phyloP scores from a whole-genome alignment of 1,139 yeast species.

The Suhomyces bribrorum region DNA sequence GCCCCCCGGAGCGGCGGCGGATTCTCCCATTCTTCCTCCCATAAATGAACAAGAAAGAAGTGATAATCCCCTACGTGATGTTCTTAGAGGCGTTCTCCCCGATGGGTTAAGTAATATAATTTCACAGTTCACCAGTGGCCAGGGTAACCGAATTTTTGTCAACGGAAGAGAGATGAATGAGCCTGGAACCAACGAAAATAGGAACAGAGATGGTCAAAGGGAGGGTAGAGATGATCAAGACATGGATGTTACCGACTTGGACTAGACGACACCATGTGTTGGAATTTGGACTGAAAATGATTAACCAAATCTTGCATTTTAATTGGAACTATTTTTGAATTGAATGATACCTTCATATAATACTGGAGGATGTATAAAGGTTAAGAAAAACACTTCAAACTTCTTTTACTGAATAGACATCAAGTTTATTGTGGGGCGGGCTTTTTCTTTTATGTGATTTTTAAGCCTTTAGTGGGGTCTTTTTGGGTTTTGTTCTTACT shows the following conservation, averaged over 20 bases:
- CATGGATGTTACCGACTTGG: constrained; percentile 15
- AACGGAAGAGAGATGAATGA: constrained; percentile 13
- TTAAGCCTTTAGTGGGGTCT: no score
- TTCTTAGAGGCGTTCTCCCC: constrained; percentile 14
- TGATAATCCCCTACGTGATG: constrained; percentile 8
- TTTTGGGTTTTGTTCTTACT: no score
- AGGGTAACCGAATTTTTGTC: constrained; percentile 14
- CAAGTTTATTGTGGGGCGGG: no score
- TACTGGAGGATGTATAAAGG: no score
- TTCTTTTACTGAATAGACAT: no score
- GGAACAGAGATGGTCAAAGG: not conserved
- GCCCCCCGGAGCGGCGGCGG: not conserved
- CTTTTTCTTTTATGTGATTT: no score
- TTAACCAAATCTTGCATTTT: no score
- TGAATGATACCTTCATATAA: no score
- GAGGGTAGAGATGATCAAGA: constrained; percentile 7
- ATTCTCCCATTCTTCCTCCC: not conserved
- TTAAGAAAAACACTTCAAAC: no score
- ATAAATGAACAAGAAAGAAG: not conserved
- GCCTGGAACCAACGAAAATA: not conserved
- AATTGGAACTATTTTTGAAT: no score
- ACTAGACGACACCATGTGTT: constrained; percentile 12
- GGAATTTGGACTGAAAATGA: no score
- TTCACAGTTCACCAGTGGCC: constrained; percentile 16
- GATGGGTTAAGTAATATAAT: constrained; percentile 16